Percentiles rank a stretch among this genome's conserved stretches.
phyloP scores from a whole-genome alignment of 139 green algal genomes.

The Chlorella sp. region DNA sequence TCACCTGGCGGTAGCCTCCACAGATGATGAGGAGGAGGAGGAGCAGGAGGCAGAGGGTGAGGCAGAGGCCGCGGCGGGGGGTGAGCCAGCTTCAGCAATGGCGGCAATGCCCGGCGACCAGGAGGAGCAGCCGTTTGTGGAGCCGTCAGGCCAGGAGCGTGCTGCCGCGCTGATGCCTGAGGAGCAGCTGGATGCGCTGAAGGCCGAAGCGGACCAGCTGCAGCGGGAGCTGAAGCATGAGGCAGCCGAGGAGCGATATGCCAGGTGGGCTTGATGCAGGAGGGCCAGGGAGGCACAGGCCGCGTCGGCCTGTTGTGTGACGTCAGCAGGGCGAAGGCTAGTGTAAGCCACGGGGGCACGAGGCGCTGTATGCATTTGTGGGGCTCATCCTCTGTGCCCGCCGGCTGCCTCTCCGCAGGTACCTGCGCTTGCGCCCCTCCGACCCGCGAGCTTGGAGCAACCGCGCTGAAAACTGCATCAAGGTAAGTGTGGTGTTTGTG shows the following conservation, averaged over 20 bases:
- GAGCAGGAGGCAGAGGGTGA: not conserved
- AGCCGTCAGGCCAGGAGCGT: no score
- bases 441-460: slow-evolving; percentile 24
- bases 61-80: not conserved
- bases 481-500: not conserved
- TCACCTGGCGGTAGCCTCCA: no score
- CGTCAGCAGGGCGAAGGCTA: no score
- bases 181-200: slow-evolving; percentile 15
- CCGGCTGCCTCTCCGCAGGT: slow-evolving; percentile 19
- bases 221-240: not conserved
- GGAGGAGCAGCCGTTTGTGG: not conserved
- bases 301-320: no score
- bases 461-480: slow-evolving; percentile 20
- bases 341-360: no score
- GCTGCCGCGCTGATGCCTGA: slow-evolving; percentile 4
- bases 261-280: not conserved
- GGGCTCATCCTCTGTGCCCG: no score
- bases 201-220: slow-evolving; percentile 6
- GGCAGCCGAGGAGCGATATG: slow-evolving; percentile 1
- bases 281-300: no score
- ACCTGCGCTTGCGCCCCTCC: slow-evolving; percentile 12
- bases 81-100: not conserved
- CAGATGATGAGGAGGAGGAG: not conserved
- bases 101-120: not conserved
- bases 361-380: no score